phyloP scores from a whole-genome alignment of 2,329 filamentous ascomycete species.

The Ophiostoma sp. region DNA sequence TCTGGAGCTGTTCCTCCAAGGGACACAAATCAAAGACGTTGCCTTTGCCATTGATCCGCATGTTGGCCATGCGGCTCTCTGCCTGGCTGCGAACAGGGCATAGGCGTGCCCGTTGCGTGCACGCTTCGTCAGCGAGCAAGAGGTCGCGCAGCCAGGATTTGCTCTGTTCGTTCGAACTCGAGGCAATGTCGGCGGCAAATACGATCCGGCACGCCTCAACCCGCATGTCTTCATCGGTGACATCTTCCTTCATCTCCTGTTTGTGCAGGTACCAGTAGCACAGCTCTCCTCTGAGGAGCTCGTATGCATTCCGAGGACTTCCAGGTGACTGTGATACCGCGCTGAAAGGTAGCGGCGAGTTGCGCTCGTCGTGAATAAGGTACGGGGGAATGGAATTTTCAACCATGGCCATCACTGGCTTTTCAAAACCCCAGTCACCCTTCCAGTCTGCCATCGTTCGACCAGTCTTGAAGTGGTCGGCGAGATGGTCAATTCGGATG shows the following conservation, averaged over 20 bases:
- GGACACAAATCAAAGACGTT: constrained; percentile 53
- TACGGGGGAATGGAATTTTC: constrained; percentile 63
- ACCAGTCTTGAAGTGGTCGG: constrained; percentile 63
- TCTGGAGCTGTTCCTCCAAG: constrained; percentile 49
- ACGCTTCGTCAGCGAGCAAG: constrained; percentile 45
- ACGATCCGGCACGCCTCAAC: constrained; percentile 56
- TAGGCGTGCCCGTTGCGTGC: constrained; percentile 43
- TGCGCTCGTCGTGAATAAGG: constrained; percentile 59
- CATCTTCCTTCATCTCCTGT: constrained; percentile 39
- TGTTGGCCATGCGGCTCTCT: constrained; percentile 44
- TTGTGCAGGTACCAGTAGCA: constrained; percentile 47
- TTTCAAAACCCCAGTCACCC: constrained; percentile 64
- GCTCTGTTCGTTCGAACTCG: constrained; percentile 35
- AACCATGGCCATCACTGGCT: constrained; percentile 55
- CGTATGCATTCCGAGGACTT: constrained; percentile 53
- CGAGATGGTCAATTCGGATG: constrained; percentile 55
- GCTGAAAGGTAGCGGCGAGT: constrained; percentile 49
- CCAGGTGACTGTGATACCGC: constrained; percentile 42
- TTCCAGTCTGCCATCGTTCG: constrained; percentile 64
- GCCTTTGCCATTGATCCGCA: constrained; percentile 54
- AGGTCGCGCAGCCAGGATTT: constrained; percentile 55
- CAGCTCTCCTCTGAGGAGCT: constrained; percentile 55
- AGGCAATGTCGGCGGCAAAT: constrained; percentile 47
- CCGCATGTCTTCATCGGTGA: constrained; percentile 47
- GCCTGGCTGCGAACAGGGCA: constrained; percentile 42